Evolutionary conservation across 2,329 filamentous ascomycete genomes (phyloP).

Genomic region (Amauroascus niger): DNA sequence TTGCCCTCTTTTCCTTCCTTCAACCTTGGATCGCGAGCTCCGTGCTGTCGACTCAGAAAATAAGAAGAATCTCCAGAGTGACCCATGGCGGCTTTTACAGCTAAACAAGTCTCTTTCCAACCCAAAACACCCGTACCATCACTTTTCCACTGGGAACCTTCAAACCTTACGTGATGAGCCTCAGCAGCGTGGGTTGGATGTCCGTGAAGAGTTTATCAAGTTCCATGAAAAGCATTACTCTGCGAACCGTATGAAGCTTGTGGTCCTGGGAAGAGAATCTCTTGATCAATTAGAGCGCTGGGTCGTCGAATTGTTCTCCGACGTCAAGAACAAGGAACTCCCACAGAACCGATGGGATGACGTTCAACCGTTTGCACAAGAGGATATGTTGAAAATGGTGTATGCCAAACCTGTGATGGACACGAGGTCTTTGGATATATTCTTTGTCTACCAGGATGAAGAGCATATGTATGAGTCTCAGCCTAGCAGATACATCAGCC

Average conservation of each 20-base stretch:
- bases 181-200: constrained; percentile 67
- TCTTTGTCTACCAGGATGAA: constrained; percentile 79
- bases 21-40: constrained; percentile 76
- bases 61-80: constrained; percentile 92
- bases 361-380: constrained; percentile 49
- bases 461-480: constrained; percentile 68
- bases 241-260: constrained; percentile 86
- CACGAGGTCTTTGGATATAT: constrained; percentile 64
- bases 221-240: constrained; percentile 88
- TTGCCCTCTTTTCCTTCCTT: constrained; percentile 72
- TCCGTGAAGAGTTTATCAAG: constrained; percentile 82
- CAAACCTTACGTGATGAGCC: constrained; percentile 77
- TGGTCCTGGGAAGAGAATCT: constrained; percentile 70
- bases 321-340: constrained; percentile 71
- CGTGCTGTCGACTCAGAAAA: constrained; percentile 90
- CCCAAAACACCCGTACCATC: constrained; percentile 74
- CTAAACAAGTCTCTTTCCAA: constrained; percentile 83
- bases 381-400: constrained; percentile 59
- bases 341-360: constrained; percentile 57
- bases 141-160: constrained; percentile 85
- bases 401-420: constrained; percentile 93
- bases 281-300: constrained; percentile 74
- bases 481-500: constrained; percentile 75
- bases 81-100: constrained; percentile 79
- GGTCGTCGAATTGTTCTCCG: constrained; percentile 74